phyloP scores from a whole-genome alignment of 257 asterid species.

The Nicotiana attenuata region DNA sequence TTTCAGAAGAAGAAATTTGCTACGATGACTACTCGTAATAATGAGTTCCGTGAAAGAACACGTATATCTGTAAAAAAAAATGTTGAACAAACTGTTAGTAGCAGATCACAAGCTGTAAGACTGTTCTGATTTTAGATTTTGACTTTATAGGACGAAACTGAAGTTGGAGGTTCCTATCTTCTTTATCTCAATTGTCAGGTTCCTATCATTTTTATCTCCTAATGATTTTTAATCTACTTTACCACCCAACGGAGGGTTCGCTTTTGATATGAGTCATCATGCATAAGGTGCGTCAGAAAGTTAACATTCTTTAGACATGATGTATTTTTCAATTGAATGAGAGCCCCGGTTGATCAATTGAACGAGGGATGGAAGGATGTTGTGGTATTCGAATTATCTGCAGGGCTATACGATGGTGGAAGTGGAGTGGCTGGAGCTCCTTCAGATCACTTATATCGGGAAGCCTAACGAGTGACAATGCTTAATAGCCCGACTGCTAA shows the following conservation, averaged over 20 bases:
- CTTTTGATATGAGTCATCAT: background rate
- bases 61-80: background rate
- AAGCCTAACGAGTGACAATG: background rate
- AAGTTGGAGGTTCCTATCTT: background rate
- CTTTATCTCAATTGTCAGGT: background rate
- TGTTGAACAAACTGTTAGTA: background rate
- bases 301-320: background rate
- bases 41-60: background rate
- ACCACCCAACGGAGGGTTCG: background rate
- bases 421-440: background rate
- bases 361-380: background rate
- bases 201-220: background rate
- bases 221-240: background rate
- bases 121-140: background rate
- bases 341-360: background rate
- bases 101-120: background rate
- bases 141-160: background rate
- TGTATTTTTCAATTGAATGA: background rate
- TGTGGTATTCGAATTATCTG: background rate
- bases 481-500: background rate
- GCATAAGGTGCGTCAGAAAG: background rate
- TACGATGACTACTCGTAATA: constrained; percentile 59
- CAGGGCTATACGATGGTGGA: background rate
- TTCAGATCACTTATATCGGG: background rate
- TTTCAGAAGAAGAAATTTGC: constrained; percentile 47